Evolutionary conservation across 2,329 filamentous ascomycete species (phyloP), one percentile per base, ranked within the genome.

Genomic region (Ophiocordyceps sinensis): DNA sequence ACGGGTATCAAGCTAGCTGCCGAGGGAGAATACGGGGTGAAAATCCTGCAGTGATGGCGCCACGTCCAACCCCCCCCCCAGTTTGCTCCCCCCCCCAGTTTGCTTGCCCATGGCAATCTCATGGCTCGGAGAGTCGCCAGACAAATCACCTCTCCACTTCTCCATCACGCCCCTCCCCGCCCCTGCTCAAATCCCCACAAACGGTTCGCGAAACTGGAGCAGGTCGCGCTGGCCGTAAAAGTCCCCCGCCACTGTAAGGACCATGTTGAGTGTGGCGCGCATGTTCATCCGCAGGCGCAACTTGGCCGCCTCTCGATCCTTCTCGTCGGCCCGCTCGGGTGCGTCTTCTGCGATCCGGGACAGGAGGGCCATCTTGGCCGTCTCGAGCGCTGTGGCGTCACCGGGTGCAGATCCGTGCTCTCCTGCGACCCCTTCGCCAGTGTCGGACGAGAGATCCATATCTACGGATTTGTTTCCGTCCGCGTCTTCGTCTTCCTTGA

Each of bases 181-280:
- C 17, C 19, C 4, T 4, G 14, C 43, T 56, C 60, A 66, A 49
- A 68, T 55, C 29, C 63, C 62, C 19, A 67, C 62, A 51, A 77
- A 78, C 4, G 73, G 73, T 45, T 81, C 74, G 43, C 86, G 74
- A 46, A 80, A 83, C 51, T 83, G 77, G 38, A 95, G 70, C 46
- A 95, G 62, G 59, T 96, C 89, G 48, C 81, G 72, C 62, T 96
- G 89, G 1, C 89, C 87, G 61, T 88, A 96, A 49, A 84, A 77
- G 61, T 94, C 87, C 51, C 86, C 88, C 38, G 83, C 80, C 30
- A 95, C 72, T 0, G 85, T 91, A 49, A 95, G 67, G 41, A 95
- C 85, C 85, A 94, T 94, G 61, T 93, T 88, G 29, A 95, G 68
- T 34, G 86, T 87, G n/a, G 78, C 81, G 26, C 74, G 68, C 65